Evolutionary conservation across 129 eudicot species (phyloP).

Genomic region (Artemisia annua): DNA sequence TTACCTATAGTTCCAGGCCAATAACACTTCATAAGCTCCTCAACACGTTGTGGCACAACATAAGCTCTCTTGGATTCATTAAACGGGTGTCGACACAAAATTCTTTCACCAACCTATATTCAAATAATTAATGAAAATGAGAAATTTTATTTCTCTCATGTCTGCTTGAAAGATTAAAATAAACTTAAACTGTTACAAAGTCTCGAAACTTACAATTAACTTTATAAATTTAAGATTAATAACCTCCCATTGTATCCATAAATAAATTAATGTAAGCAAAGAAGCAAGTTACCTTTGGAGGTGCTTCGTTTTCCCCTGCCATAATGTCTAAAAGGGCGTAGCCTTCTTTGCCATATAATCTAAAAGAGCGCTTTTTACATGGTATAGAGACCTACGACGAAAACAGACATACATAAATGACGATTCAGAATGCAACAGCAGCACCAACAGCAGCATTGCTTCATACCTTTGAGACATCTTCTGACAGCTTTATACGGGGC

Average conservation of each 20-base stretch:
- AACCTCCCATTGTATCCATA: not conserved
- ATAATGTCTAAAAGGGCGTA: slow-evolving; percentile 89
- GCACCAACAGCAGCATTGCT: no score
- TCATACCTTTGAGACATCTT: slow-evolving; percentile 92
- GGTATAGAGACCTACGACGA: slow-evolving; percentile 85
- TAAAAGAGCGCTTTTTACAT: slow-evolving; percentile 83
- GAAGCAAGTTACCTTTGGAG: slow-evolving; percentile 67
- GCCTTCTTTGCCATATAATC: slow-evolving; percentile 95
- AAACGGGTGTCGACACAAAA: slow-evolving; percentile 94
- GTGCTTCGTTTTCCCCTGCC: slow-evolving; percentile 89
- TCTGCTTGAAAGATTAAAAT: not conserved
- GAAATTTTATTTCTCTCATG: not conserved
- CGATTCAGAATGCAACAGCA: slow-evolving; percentile 9
- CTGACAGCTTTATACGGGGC: slow-evolving; percentile 97
- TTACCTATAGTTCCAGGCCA: slow-evolving; percentile 88
- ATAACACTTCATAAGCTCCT: slow-evolving; percentile 88
- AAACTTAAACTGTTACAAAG: not conserved
- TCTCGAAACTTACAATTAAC: not conserved
- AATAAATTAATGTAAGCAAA: not conserved
- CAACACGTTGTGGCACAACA: slow-evolving; percentile 94
- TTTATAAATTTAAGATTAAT: not conserved
- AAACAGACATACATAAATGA: slow-evolving; percentile 2
- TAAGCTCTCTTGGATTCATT: slow-evolving; percentile 93
- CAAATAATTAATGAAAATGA: not conserved
- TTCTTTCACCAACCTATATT: slow-evolving; percentile 77